A percentile compares a stretch with the other conserved stretches of the same genome.
Evolutionary conservation across 306 rosid species (phyloP).

Genomic region (Sicyos edulis): DNA sequence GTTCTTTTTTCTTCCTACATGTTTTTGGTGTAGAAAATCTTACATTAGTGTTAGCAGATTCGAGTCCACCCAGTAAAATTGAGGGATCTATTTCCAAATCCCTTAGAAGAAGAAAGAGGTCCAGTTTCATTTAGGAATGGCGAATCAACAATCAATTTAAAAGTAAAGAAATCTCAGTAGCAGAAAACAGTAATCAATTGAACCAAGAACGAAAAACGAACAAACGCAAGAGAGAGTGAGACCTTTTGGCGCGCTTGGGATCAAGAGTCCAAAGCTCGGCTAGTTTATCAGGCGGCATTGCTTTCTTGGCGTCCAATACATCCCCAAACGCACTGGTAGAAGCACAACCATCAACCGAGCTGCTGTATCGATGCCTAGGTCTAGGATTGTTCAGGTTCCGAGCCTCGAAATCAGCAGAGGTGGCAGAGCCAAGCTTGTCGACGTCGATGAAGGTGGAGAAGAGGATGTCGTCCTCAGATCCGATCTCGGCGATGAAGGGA

Average conservation of each 20-base stretch:
- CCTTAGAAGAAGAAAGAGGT: not conserved
- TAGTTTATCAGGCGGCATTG: slow-evolving; percentile 97
- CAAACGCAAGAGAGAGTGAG: not conserved
- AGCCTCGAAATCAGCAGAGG: not conserved
- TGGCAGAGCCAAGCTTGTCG: slow-evolving; percentile 49
- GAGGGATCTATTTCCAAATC: not conserved
- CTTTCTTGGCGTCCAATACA: slow-evolving; percentile 93
- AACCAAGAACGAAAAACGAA: not conserved
- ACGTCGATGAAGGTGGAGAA: slow-evolving; percentile 94
- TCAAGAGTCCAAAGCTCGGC: slow-evolving; percentile 90
- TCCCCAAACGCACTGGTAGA: slow-evolving; percentile 64
- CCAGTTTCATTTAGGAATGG: not conserved
- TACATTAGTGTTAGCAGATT: not conserved
- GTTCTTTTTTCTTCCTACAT: not conserved
- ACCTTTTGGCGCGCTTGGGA: slow-evolving; percentile 99
- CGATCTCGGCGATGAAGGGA: slow-evolving; percentile 80
- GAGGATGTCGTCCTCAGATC: slow-evolving; percentile 89
- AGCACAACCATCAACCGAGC: slow-evolving; percentile 63
- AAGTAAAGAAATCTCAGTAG: not conserved
- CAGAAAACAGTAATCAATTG: not conserved
- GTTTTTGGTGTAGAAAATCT: too few relatives aligned
- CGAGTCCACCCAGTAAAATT: not conserved
- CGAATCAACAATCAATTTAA: too few relatives aligned
- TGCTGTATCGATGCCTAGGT: slow-evolving; percentile 63
- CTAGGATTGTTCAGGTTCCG: slow-evolving; percentile 49